These are phyloP conservation scores for Neocallimastix lanati DNA, from an alignment of 192 early-diverging fungal genomes.

Conservation along the genomic window DNA sequence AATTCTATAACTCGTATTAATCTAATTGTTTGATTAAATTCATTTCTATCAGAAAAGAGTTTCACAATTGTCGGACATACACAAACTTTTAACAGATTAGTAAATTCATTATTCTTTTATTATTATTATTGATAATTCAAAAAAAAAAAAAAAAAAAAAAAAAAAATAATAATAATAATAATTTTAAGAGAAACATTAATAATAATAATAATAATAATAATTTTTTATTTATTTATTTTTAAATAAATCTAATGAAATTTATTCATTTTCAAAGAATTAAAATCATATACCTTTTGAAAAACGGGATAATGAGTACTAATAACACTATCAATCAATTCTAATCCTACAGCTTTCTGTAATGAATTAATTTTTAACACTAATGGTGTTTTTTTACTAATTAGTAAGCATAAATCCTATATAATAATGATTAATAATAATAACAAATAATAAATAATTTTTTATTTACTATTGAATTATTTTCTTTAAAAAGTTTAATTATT, in stretches of 20 bases:
- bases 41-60: conserved; percentile 69
- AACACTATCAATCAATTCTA: conserved; percentile 84
- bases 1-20: conserved; percentile 64
- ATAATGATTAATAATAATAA: too few species aligned
- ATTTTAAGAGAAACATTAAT: too few species aligned
- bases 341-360: not conserved
- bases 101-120: conserved; percentile 49
- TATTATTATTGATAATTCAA: too few species aligned
- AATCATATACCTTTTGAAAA: conserved; percentile 59
- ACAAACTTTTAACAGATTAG: conserved; percentile 20
- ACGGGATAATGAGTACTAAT: conserved; percentile 57
- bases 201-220: too few species aligned
- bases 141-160: too few species aligned
- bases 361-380: not conserved
- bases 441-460: too few species aligned
- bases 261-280: too few species aligned
- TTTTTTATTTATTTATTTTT: too few species aligned
- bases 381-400: not conserved
- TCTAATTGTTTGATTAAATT: conserved; percentile 70
- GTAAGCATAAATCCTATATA: not conserved
- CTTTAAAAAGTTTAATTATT: too few species aligned
- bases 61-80: conserved; percentile 80
- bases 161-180: too few species aligned
- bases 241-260: too few species aligned
- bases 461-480: too few species aligned